Base-by-base conservation (phyloP, 2,329 filamentous ascomycete species). In the Ophiostoma piceae region DNA sequence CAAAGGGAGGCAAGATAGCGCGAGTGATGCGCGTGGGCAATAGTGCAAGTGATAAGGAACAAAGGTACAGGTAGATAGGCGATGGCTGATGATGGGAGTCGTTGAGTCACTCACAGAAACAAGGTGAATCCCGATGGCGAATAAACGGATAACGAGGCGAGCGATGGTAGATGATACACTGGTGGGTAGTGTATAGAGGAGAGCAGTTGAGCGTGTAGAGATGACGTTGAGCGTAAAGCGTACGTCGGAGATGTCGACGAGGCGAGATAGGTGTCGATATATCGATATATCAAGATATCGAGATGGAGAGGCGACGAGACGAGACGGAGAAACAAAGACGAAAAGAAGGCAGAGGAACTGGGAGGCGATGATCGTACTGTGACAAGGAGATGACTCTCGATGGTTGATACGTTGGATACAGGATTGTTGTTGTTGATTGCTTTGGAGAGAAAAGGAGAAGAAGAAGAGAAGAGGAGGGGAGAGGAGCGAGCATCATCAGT, bases 291-390 rank as follows among this genome's bases (percentile, higher is more conserved):
- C 35, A 8, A 35, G 60, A 64, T 74, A 74, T 72, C 39, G 72
- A 72, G 69, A 72, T 72, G 75, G 11, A 74, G 69, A 70, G 68
- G 65, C 35, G 65, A 60, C 68, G 70, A 66, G 72, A 67, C 71
- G 19, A 68, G 51, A 41, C 12, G 37, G 66, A 54, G 41, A 67
- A 37, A 54, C 66, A 32, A 69, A 39, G 54, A 68, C 29, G 65
- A 62, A 60, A 74, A 73, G 68, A 70, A 74, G 76, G 76, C 79
- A 80, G 77, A 78, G 82, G 73, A 72, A 70, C 84, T 85, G 84
- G 79, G 64, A 43, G 80, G 84, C 82, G 84, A 86, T 80, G 79
- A 83, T 84, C 84, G 80, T 82, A 84, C 85, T 85, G 85, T 85
- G 85, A 87, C 84, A 82, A 72, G 80, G 80, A 82, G 82, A 81